phyloP scores from a whole-genome alignment of 2,329 filamentous ascomycete genomes.

The Sporothrix euskadiensis region DNA sequence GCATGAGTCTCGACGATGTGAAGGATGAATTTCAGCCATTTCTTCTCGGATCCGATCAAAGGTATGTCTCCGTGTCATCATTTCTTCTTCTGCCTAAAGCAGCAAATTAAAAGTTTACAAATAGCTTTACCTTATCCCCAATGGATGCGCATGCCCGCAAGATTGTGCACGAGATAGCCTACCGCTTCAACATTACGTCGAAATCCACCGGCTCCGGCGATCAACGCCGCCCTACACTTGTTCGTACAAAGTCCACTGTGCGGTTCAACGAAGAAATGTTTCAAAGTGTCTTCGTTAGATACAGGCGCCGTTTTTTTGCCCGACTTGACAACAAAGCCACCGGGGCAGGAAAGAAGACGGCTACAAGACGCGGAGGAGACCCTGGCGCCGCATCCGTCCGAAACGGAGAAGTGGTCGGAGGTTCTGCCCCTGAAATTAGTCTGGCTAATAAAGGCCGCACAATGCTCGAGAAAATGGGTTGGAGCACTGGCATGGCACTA shows the following conservation, averaged over 20 bases:
- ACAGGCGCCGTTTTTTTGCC: slow-evolving; percentile 57
- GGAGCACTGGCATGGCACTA: slow-evolving; percentile 81
- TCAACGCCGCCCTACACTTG: slow-evolving; percentile 73
- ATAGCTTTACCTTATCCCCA: slow-evolving; percentile 72
- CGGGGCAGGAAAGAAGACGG: slow-evolving; percentile 29
- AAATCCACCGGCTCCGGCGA: slow-evolving; percentile 76
- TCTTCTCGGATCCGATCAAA: slow-evolving; percentile 61
- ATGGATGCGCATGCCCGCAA: slow-evolving; percentile 80
- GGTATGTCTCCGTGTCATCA: slow-evolving; percentile 46
- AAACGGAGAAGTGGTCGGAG: slow-evolving; percentile 88
- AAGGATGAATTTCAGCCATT: slow-evolving; percentile 73
- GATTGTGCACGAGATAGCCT: slow-evolving; percentile 75
- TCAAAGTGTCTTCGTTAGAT: slow-evolving; percentile 48
- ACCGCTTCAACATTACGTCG: slow-evolving; percentile 74
- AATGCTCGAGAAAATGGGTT: slow-evolving; percentile 97
- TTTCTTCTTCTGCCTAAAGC: not conserved
- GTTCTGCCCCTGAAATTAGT: slow-evolving; percentile 78
- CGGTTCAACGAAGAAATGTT: slow-evolving; percentile 60
- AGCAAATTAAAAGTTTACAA: not conserved
- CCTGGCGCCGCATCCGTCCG: slow-evolving; percentile 59
- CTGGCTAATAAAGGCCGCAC: slow-evolving; percentile 78
- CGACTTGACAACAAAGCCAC: slow-evolving; percentile 46
- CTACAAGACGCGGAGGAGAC: slow-evolving; percentile 38
- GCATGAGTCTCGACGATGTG: slow-evolving; percentile 70
- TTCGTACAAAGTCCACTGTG: slow-evolving; percentile 69